Base-by-base conservation (phyloP, 2,329 filamentous ascomycete species). In the Plectosphaerella cucumerina region DNA sequence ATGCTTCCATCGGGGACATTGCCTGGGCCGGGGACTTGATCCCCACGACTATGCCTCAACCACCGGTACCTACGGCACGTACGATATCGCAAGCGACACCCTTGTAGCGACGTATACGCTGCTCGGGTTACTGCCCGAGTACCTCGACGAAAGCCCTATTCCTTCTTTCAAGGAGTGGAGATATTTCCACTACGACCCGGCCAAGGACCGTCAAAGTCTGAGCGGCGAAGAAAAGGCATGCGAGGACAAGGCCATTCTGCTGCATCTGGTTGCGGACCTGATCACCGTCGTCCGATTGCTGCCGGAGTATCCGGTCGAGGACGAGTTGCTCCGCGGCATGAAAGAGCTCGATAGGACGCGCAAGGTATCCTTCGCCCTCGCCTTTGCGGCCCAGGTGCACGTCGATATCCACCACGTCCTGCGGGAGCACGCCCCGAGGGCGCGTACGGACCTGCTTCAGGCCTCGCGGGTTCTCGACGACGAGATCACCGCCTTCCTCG, bases 341-440 rank as follows among this genome's bases (percentile, higher is more conserved):
- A 56, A 59, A 20, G 58, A 68, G 37, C 50, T 70, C 17, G 56
- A 60, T 23, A 51, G 59, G 5, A 71, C 65, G 0, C 44, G 52
- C 2, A 43, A 63, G 5, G 49, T 71, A 3, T 58, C 71, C 0
- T 64, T 74, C 37, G 67, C 62, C 52, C 59, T 69, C 9, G 58
- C 67, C 2, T 76, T 75, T 50, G 70, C 69, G 9, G 60, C 64
- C 5, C 71, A 75, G 44, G 50, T 71, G 11, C 70, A 69, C 50
- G 65, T 76, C 4, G 72, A 76, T 41, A 68, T 73, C 33, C 64
- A 70, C 14, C 63, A 71, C 50, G 48, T 54, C 3, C 54, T 72
- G 6, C 23, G 43, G 10, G 43, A 5, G 4, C n/a, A 42, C 39
- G 39, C 39, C 12, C 8, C 39, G 2, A 42, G n/a, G 17, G n/a